Evolutionary conservation across 169 alveolate species (phyloP), one percentile per base, ranked within the genome.

Genomic region (Babesia gibsoni): DNA sequence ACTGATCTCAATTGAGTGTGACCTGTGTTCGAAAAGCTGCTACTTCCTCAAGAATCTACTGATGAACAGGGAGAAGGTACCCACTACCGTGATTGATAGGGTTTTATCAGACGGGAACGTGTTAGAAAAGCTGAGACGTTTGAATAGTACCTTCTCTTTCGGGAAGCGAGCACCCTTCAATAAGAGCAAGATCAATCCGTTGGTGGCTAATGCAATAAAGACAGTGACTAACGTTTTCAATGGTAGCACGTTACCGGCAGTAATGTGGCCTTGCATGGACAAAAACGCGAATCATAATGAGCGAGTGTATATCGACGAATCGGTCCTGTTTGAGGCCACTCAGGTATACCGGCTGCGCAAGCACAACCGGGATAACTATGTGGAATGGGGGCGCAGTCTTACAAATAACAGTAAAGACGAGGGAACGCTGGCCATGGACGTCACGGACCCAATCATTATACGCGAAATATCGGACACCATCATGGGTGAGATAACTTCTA

Each of bases 391-490:
- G 3, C 42, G 72, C 2, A 56, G 53, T 18, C 30, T 58, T n/a
- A 5, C 81, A 22, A 12, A 29, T 7, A 14, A n/a, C 23, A 50
- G 57, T 4, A 30, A 4, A 5, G 48, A 53, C 22, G 59, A 20
- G 5, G 81, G 81, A n/a, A 20, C 72, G 42, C 39, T 69, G 32
- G 53, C 68, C 3, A 22, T 69, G 3, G 81, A 69, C 63, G 61
- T 69, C 27, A 49, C 73, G 10, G 72, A 69, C 65, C 30, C 63
- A 9, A 54, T 25, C 30, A 45, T 56, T 10, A 9, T 69, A 0
- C 69, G 81, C n/a, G 81, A 69, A 50, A 37, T 69, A 20, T 69
- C 81, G n/a, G 81, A 69, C 48, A 52, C 65, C 25, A 58, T 69
- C 18, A 36, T 69, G 41, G 81, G 57, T 54, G 81, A 69, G 72